Evolutionary conservation across 2,329 filamentous ascomycete species (phyloP), one percentile per base, ranked within the genome.

Genomic region (Arthroderma sp.): DNA sequence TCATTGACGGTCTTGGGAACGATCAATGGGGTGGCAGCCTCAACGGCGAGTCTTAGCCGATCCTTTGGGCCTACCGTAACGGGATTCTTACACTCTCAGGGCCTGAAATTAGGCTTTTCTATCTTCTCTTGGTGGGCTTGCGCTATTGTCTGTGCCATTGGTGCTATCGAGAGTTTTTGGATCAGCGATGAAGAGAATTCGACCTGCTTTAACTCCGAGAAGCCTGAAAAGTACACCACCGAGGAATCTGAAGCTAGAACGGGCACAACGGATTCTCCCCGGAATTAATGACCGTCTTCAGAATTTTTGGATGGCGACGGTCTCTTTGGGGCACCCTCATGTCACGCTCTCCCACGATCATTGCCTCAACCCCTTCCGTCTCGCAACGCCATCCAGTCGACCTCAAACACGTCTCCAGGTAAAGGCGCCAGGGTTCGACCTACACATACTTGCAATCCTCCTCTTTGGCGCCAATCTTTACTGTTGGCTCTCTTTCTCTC

Each of bases 61-160:
- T 87, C 87, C 0, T 81, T 95, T 49, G 89, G 89, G 0, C 91
- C 91, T 2, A 88, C 85, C 0, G 68, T 95, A 3, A 93, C 88
- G 3, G 91, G 91, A 1, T 69, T 87, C 29, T 73, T 96, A 27
- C 93, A 94, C 63, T 77, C 86, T 4, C 70, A 81, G 43, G 91
- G 91, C 42, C 74, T 93, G 32, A 74, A 79, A 52, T 74, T 80
- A 5, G 87, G 88, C 32, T 89, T 86, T 60, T 89, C 87, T 4
- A 87, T 87, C 15, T 71, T 95, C 31, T 83, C 87, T 0, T 98
- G 91, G 89, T 98, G 91, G 91, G 80, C 80, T 49, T 88, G 82
- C 52, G 85, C 83, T 6, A 56, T 83, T 3, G 78, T 95, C 30
- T 85, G 86, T 31, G 65, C 85, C 7, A 62, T 78, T 9, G 91